Evolutionary conservation across 148 eudicot species (phyloP), one percentile per base, ranked within the genome.

Genomic region (Hydrangea macrophylla): DNA sequence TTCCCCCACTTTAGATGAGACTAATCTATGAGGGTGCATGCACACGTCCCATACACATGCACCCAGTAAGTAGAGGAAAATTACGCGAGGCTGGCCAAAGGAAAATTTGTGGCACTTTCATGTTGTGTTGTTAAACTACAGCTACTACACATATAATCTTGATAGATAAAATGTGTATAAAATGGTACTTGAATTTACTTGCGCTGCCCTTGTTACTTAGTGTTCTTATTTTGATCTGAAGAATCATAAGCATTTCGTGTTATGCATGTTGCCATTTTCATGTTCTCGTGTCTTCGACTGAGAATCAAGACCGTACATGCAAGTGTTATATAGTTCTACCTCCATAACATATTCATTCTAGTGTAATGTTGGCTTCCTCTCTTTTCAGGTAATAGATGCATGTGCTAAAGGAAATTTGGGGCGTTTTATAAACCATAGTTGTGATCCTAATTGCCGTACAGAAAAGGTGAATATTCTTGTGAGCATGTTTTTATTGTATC

Each of bases 371-470:
- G 22, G 2, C 56, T 26, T 42, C 45, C 25, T 59, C 35, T 67
- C 61, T 68, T 79, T 77, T 51, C 87, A 94, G 98, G 97, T 94
- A 64, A 90, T 94, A 55, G 99, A 94, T 81, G 99, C 99, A 37
- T 86, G 96, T 58, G 86, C 86, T 35, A 94, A 94, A 88, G 99
- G 99, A 72, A 94, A 94, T 73, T 76, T 94, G 75, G 97, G 99
- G 24, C 96, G 99, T 59, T 94, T 90, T 81, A 92, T 94, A 62
- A 94, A 94, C 75, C 99, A 94, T 71, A 90, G 99, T 62, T 94
- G 99, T 72, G 99, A 94, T 73, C 99, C 99, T 56, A 94, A 94
- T 73, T 94, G 99, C 73, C 89, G 92, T 32, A 94, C 99, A 1
- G 99, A 94, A 76, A 94, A 94, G 98, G 98, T 90, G 63, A 75